Conservation (phyloP, 1,284 basidiomycete genomes). For the Polyporus tsugae region DNA sequence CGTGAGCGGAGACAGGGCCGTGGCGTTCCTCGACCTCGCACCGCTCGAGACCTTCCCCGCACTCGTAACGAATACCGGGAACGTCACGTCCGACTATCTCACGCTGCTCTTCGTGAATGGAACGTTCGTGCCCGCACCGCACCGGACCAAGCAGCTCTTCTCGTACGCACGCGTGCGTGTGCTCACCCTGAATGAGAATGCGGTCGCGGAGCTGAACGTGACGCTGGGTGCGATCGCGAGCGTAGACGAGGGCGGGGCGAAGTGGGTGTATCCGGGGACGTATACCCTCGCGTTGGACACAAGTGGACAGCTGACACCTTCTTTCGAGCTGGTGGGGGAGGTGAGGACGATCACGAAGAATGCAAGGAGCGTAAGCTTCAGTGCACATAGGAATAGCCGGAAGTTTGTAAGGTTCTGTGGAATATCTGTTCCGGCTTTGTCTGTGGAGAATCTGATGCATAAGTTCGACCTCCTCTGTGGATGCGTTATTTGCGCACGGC, state of each 20-base stretch:
- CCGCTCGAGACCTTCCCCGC: slow-evolving; percentile 57
- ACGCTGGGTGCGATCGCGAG: slow-evolving; percentile 60
- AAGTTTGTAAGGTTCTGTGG: not conserved
- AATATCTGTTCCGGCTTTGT: not conserved
- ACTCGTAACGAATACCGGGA: slow-evolving; percentile 56
- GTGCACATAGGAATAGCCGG: not conserved
- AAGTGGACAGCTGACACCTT: slow-evolving; percentile 39
- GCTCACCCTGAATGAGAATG: slow-evolving; percentile 46
- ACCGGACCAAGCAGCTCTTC: slow-evolving; percentile 60
- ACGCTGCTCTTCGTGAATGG: slow-evolving; percentile 59
- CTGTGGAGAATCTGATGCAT: not conserved
- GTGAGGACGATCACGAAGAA: slow-evolving; percentile 46
- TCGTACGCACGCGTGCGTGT: slow-evolving; percentile 57
- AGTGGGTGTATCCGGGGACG: slow-evolving; percentile 55
- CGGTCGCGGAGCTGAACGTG: slow-evolving; percentile 51
- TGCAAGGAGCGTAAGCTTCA: not conserved
- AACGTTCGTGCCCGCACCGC: slow-evolving; percentile 57
- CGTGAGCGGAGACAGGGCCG: slow-evolving; percentile 32
- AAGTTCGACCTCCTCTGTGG: not conserved
- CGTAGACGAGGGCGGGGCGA: slow-evolving; percentile 55
- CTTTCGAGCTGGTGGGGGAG: slow-evolving; percentile 51
- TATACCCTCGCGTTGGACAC: slow-evolving; percentile 49
- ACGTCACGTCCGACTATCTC: slow-evolving; percentile 59
- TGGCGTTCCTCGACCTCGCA: slow-evolving; percentile 51
- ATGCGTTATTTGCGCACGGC: not conserved